Conservation (phyloP, 202 grass and related monocot genomes). For the Zoysia matrella region DNA sequence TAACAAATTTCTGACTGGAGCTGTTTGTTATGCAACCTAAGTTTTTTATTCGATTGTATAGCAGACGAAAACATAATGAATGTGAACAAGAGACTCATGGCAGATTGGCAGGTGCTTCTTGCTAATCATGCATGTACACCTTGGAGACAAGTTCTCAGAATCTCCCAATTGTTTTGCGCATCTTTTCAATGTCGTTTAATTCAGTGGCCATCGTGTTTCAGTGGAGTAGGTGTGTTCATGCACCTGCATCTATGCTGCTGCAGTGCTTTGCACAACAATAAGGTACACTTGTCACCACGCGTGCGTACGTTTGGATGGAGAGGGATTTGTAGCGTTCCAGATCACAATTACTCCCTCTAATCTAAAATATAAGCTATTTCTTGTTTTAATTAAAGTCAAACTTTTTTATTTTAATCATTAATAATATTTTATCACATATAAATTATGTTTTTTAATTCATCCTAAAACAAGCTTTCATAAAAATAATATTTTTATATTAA, state of each 20-base stretch:
- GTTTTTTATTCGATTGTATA: background rate
- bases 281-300: background rate
- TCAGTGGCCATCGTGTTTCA: background rate
- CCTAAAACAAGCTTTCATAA: too few species aligned
- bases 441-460: too few species aligned
- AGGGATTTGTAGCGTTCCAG: background rate
- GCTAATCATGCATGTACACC: background rate
- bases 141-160: slow-evolving; percentile 1
- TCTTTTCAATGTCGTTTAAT: background rate
- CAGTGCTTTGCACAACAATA: background rate
- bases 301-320: background rate
- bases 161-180: background rate
- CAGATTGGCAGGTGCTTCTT: background rate
- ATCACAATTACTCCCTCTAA: too few species aligned
- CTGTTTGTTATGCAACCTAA: background rate
- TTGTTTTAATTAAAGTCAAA: too few species aligned
- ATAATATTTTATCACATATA: too few species aligned
- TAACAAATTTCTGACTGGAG: slow-evolving; percentile 15
- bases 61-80: background rate
- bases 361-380: too few species aligned
- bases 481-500: too few species aligned
- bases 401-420: too few species aligned
- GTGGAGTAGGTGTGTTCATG: slow-evolving; percentile 21
- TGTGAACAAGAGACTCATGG: background rate
- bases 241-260: background rate